A percentile compares a stretch with the other conserved stretches of the same genome.
Evolutionary conservation across 2,329 filamentous ascomycete species (phyloP).

Genomic region (Cercospora zeina): DNA sequence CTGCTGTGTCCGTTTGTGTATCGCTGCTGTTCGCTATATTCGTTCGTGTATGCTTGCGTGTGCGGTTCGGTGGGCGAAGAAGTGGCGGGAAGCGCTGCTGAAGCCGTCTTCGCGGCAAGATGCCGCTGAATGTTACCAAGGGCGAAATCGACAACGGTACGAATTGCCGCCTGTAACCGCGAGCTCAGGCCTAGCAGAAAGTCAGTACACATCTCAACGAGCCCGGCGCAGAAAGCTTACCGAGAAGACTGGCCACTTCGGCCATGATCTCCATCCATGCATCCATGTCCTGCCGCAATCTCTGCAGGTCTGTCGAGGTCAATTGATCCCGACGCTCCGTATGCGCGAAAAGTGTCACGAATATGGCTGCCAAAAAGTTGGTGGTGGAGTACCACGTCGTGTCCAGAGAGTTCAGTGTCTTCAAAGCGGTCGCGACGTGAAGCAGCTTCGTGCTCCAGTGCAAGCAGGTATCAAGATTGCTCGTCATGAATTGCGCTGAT

Average conservation of each 20-base stretch:
- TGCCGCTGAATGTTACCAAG: constrained; percentile 51
- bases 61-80: constrained; percentile 18
- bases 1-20: constrained; percentile 22
- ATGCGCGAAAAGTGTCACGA: constrained; percentile 68
- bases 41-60: constrained; percentile 21
- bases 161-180: constrained; percentile 52
- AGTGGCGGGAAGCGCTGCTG: constrained; percentile 47
- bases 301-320: constrained; percentile 58
- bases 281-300: constrained; percentile 67
- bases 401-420: constrained; percentile 67
- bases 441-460: constrained; percentile 66
- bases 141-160: constrained; percentile 52
- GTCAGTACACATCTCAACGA: neutral
- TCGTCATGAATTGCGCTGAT: constrained; percentile 62
- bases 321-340: constrained; percentile 66
- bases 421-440: constrained; percentile 59
- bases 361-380: constrained; percentile 70
- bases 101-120: constrained; percentile 45
- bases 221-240: constrained; percentile 50
- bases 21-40: constrained; percentile 14
- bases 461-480: constrained; percentile 60
- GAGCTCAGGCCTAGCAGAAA: constrained; percentile 44
- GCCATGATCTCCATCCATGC: constrained; percentile 68
- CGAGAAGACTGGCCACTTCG: constrained; percentile 65
- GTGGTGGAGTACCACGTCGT: constrained; percentile 76